Evolutionary conservation across 2,329 filamentous ascomycete genomes (phyloP).

Genomic region (Metarhizium anisopliae): DNA sequence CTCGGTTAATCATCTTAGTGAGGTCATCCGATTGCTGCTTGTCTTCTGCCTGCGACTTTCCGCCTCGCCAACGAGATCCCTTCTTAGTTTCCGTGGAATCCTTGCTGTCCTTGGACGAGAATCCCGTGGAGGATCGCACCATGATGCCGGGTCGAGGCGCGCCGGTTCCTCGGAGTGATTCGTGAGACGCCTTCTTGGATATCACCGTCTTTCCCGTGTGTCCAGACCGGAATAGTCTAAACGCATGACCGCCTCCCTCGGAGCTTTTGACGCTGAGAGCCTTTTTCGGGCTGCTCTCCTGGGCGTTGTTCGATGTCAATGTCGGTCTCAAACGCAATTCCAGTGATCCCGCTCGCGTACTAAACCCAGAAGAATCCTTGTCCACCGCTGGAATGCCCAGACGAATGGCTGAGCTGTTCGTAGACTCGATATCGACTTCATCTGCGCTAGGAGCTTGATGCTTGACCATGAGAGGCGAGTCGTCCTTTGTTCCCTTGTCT

Average conservation of each 20-base stretch:
- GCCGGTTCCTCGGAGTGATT: slow-evolving; percentile 39
- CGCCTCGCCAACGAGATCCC: slow-evolving; percentile 43
- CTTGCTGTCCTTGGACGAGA: slow-evolving; percentile 30
- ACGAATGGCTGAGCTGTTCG: slow-evolving; percentile 29
- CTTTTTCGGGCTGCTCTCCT: slow-evolving; percentile 32
- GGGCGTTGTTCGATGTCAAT: slow-evolving; percentile 47
- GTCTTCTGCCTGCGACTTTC: slow-evolving; percentile 39
- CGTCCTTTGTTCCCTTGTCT: slow-evolving; percentile 45
- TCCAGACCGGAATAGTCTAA: slow-evolving; percentile 41
- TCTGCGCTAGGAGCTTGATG: slow-evolving; percentile 28
- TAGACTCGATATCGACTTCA: slow-evolving; percentile 39
- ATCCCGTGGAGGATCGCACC: slow-evolving; percentile 36
- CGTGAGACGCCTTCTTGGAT: slow-evolving; percentile 45
- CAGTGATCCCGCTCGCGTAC: slow-evolving; percentile 61
- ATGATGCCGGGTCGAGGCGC: slow-evolving; percentile 32
- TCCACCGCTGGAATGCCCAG: slow-evolving; percentile 29
- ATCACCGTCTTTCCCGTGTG: slow-evolving; percentile 32
- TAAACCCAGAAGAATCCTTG: slow-evolving; percentile 39
- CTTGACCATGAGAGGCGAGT: slow-evolving; percentile 50
- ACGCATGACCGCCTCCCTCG: slow-evolving; percentile 33
- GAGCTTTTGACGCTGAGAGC: slow-evolving; percentile 38
- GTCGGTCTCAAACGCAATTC: slow-evolving; percentile 80
- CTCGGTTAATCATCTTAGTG: slow-evolving; percentile 91
- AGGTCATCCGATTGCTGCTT: slow-evolving; percentile 75
- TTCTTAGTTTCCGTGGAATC: slow-evolving; percentile 32